Percentiles rank a stretch among this genome's conserved stretches.
phyloP scores from a whole-genome alignment of 345 rosid genomes.

The Bruguiera gymnorhiza region DNA sequence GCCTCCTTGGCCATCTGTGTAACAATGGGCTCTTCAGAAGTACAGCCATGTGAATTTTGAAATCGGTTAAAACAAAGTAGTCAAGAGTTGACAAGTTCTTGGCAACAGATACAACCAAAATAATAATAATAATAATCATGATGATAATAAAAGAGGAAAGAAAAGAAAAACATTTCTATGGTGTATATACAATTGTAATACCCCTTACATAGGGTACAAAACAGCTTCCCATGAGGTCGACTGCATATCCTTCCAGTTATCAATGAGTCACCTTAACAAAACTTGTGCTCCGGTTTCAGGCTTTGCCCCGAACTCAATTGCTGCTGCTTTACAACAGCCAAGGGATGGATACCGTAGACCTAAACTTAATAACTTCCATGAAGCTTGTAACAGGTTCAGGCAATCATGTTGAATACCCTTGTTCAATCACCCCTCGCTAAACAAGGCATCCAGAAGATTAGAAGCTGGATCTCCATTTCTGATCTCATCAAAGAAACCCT shows the following conservation, averaged over 20 bases:
- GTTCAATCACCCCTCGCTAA: conserved; percentile 35
- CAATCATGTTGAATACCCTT: neutral
- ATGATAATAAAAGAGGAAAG: no score
- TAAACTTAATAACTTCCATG: neutral
- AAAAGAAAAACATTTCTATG: no score
- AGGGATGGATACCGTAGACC: neutral
- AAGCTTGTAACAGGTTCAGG: neutral
- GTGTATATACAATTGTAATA: no score
- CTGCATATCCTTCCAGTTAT: no score
- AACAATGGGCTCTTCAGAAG: no score
- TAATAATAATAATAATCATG: neutral
- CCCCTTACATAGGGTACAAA: no score
- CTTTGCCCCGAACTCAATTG: neutral
- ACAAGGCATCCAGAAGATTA: conserved; percentile 59
- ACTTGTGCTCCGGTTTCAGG: neutral
- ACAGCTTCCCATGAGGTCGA: no score
- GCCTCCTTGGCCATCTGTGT: no score
- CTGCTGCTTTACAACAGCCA: conserved; percentile 8
- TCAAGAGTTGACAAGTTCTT: neutral
- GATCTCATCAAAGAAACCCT: conserved; percentile 61
- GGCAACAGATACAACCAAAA: neutral
- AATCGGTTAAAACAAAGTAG: no score
- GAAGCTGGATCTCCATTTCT: conserved; percentile 43
- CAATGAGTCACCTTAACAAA: conserved; percentile 4
- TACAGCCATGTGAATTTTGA: no score